phyloP scores from a whole-genome alignment of 306 rosid species.

The Aeschynomene evenia region DNA sequence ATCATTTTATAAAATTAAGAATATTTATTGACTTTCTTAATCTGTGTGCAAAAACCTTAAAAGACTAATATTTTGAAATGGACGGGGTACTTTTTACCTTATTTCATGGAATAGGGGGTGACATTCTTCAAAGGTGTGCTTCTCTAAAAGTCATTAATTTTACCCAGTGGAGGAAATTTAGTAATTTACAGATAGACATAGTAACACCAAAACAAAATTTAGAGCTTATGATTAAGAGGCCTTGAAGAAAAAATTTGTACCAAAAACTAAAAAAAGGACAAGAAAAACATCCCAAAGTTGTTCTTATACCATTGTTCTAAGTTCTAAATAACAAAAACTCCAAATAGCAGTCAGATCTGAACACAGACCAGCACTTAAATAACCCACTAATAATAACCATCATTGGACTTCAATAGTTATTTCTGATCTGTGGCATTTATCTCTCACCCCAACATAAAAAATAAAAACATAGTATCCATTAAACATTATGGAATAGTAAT shows the following conservation, averaged over 20 bases:
- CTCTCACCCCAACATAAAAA: slow-evolving; percentile 17
- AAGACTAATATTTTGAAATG: too few relatives aligned
- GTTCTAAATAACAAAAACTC: slow-evolving; percentile 29
- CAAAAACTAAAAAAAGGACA: neutral
- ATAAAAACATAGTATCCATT: neutral
- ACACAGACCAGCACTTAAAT: neutral
- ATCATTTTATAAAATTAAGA: too few relatives aligned
- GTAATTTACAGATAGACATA: neutral
- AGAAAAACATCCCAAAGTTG: neutral
- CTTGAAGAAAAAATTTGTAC: neutral
- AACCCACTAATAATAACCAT: too few relatives aligned
- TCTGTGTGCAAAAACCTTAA: too few relatives aligned
- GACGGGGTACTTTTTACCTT: too few relatives aligned
- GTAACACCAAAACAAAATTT: neutral
- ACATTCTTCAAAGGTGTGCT: neutral
- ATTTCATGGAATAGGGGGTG: neutral
- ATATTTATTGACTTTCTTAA: too few relatives aligned
- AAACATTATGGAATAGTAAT: neutral
- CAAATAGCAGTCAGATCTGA: slow-evolving; percentile 22
- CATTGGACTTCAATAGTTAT: slow-evolving; percentile 28
- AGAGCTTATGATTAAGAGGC: neutral
- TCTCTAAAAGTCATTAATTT: neutral
- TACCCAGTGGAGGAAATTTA: neutral
- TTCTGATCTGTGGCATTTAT: neutral
- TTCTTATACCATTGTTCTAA: slow-evolving; percentile 21